A percentile compares a stretch with the other conserved stretches of the same genome.
phyloP scores from a whole-genome alignment of 2,329 filamentous ascomycete genomes.

The Didymella pinodella region DNA sequence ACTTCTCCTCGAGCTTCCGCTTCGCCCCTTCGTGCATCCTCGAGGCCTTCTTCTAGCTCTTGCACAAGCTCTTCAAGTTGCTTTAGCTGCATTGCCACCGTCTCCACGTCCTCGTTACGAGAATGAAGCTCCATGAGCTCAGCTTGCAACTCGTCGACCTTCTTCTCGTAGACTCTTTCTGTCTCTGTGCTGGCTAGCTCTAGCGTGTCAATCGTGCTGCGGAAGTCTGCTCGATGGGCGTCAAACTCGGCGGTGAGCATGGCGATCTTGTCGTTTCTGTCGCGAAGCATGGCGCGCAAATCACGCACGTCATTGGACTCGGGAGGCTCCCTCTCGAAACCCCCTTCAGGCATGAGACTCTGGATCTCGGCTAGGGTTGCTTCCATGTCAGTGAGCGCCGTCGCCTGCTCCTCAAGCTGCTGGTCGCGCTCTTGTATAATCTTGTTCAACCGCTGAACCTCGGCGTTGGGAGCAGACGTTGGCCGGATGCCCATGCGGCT shows the following conservation, averaged over 20 bases:
- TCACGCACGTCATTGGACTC: conserved; percentile 72
- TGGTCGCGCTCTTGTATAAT: conserved; percentile 84
- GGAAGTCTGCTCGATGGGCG: conserved; percentile 90
- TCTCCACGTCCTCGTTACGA: conserved; percentile 86
- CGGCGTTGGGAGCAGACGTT: conserved; percentile 61
- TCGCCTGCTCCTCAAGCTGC: conserved; percentile 87
- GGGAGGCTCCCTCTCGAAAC: conserved; percentile 60
- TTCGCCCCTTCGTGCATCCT: conserved; percentile 92
- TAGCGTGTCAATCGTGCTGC: conserved; percentile 94
- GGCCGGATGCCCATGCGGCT: conserved; percentile 39
- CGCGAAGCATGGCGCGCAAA: conserved; percentile 80
- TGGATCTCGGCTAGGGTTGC: conserved; percentile 83
- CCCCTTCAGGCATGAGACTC: conserved; percentile 67
- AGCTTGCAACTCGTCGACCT: conserved; percentile 83
- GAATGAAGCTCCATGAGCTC: conserved; percentile 85
- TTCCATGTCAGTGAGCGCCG: conserved; percentile 88
- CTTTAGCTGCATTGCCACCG: conserved; percentile 88
- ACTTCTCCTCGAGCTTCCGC: conserved; percentile 95
- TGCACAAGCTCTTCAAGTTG: conserved; percentile 95
- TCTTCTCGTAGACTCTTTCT: conserved; percentile 92
- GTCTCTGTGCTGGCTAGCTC: conserved; percentile 97
- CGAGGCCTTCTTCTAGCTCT: conserved; percentile 93
- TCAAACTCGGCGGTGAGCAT: conserved; percentile 95
- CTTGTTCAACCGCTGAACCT: conserved; percentile 74
- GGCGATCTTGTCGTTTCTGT: conserved; percentile 97